Base-by-base conservation (phyloP, 768 basidiomycete genomes). In the Lactarius pseudohatsudake region DNA sequence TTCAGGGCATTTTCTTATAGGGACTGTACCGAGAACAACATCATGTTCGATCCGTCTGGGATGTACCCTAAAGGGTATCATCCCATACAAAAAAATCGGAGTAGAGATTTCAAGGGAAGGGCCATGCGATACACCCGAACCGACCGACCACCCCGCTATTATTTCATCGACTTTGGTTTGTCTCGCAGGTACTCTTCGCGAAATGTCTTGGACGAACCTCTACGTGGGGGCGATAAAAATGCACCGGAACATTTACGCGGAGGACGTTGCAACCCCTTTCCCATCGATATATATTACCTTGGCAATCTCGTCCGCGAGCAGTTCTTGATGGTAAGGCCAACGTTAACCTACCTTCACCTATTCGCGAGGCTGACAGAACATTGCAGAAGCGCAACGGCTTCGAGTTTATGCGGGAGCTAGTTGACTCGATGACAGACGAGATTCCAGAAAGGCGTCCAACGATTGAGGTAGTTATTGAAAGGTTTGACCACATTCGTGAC, bases 371-470 rank as follows among this genome's bases (percentile, higher is more conserved):
- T 64, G 32, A 67, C 11, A 20, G 18, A 26, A 20, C 16, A 26
- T 34, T 43, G 15, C 64, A 75, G 67, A 66, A 68, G 54, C 60
- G 53, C 55, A 36, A 43, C 0, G 73, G 74, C 11, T 66, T 68
- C 36, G 45, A 54, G 28, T 68, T 68, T 28, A 68, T 68, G 64
- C 20, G 38, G 8, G 59, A 32, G 41, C 47, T 72, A 18, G 69
- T 73, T 20, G 66, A 66, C 0, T 74, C 76, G 20, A 80, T 81
- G 80, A 71, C 75, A 2, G 71, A 78, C 64, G 67, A 72, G 0
- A 74, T 78, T 56, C 76, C 78, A 0, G 59, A 68, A 18, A 72
- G 74, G 58, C 75, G 80, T 15, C 80, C 79, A 0, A 75, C 41
- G n/a, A 67, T 67, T 41, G 66, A 67, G 38, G 53, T 47, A 11